These are phyloP conservation scores for Diaporthe amygdali DNA, from an alignment of 2,329 filamentous ascomycete genomes.

Conservation along the genomic window DNA sequence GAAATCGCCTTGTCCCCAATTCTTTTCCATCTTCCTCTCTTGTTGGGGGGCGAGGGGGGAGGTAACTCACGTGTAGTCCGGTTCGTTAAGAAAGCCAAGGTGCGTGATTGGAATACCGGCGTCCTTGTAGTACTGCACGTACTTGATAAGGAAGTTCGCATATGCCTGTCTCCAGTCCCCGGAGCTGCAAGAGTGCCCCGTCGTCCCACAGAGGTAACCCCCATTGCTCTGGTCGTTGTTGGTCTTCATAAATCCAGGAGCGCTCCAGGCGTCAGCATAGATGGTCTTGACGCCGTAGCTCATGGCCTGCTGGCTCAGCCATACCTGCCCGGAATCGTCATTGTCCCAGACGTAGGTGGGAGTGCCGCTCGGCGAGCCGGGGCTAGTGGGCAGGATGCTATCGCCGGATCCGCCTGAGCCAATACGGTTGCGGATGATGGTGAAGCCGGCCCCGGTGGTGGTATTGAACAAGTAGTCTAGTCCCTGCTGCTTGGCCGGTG, in stretches of 20 bases:
- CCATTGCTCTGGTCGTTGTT: constrained; percentile 48
- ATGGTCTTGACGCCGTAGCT: constrained; percentile 45
- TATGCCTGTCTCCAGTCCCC: constrained; percentile 55
- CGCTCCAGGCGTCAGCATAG: constrained; percentile 56
- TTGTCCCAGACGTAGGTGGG: constrained; percentile 41
- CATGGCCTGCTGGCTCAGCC: constrained; percentile 44
- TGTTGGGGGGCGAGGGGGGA: not conserved
- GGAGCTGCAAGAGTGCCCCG: constrained; percentile 41
- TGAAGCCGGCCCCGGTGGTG: constrained; percentile 51
- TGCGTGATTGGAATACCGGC: constrained; percentile 50
- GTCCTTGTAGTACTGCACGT: constrained; percentile 50
- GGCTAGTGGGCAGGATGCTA: constrained; percentile 38
- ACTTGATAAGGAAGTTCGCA: constrained; percentile 52
- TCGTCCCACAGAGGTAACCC: constrained; percentile 51
- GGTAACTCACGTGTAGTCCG: constrained; percentile 38
- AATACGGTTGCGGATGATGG: constrained; percentile 56
- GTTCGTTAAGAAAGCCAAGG: constrained; percentile 54
- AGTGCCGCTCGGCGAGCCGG: constrained; percentile 33
- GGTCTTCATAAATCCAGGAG: constrained; percentile 57
- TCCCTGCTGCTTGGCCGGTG: constrained; percentile 37
- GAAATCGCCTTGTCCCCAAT: not conserved
- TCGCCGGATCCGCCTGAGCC: constrained; percentile 36
- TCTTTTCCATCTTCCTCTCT: not conserved
- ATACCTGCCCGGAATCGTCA: constrained; percentile 46
- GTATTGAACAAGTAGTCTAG: constrained; percentile 53